Evolutionary conservation across 345 rosid species (phyloP), one percentile per base, ranked within the genome.

Genomic region (Jatropha curcas): DNA sequence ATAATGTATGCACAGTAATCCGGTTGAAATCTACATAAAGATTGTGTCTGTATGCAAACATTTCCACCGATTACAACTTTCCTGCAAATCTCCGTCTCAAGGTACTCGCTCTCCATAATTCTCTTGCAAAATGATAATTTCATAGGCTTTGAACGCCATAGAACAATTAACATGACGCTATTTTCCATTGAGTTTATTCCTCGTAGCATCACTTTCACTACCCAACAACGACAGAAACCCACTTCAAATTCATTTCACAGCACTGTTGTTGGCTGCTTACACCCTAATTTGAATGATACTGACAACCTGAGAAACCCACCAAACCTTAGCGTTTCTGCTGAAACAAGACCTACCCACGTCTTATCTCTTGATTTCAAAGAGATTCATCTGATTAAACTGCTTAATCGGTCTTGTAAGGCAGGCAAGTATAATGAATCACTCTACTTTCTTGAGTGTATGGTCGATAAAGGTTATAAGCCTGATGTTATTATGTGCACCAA

Each of bases 401-500:
- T 93, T 75, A 82, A 76, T 33, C 76, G 89, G 74, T 87, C 91
- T 50, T 85, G 89, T 62, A 89, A 83, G 67, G 78, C 83, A 27
- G 88, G 94, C 22, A 88, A 88, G 35, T 86, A 79, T 76, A 74
- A 64, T 27, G 97, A 91, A 69, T 76, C 97, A 16, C 87, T 94
- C 6, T 88, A 88, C 46, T 82, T 87, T 70, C 94, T 91, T 52
- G 98, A 90, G 80, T 80, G 75, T 41, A 84, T 91, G 86, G 88
- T 88, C 6, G 80, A 72, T 28, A 87, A 85, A 67, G 91, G 88
- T 16, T 84, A 84, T 73, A 85, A 72, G 25, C 97, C 94, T 13
- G 96, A 91, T 71, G 90, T 87, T 45, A 75, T 91, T 28, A 70
- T 81, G 53, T 94, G 97, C 71, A 94, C 97, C 8, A 88, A 86